Conservation (phyloP, 495 filamentous ascomycete genomes). For the Glutinoglossum americanum region DNA sequence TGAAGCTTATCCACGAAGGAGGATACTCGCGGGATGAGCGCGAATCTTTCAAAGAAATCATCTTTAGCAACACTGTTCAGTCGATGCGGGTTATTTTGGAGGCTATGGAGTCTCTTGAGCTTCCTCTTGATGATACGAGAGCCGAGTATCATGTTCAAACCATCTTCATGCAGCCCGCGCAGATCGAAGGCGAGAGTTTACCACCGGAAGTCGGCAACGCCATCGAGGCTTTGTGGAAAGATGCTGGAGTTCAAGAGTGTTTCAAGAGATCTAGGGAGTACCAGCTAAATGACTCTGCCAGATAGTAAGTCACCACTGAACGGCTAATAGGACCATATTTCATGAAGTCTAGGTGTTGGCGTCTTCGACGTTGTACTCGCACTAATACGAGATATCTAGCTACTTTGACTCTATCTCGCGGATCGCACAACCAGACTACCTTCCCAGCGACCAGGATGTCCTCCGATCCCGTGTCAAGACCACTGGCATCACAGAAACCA, state of each 20-base stretch:
- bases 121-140: slow-evolving; percentile 67
- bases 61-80: slow-evolving; percentile 94
- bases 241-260: slow-evolving; percentile 85
- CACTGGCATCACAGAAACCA: slow-evolving; percentile 96
- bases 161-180: slow-evolving; percentile 85
- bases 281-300: slow-evolving; percentile 90
- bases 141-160: slow-evolving; percentile 90
- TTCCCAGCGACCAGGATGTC: slow-evolving; percentile 94
- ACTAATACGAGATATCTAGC: slow-evolving; percentile 28
- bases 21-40: slow-evolving; percentile 61
- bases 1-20: slow-evolving; percentile 78
- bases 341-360: neutral
- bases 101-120: slow-evolving; percentile 84
- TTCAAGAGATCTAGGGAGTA: slow-evolving; percentile 92
- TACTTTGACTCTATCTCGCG: slow-evolving; percentile 94
- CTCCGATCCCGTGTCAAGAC: slow-evolving; percentile 96
- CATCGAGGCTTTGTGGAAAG: slow-evolving; percentile 83
- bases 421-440: slow-evolving; percentile 79
- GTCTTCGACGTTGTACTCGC: neutral
- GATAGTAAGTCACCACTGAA: slow-evolving; percentile 53
- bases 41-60: slow-evolving; percentile 84
- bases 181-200: slow-evolving; percentile 87
- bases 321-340: neutral
- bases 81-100: slow-evolving; percentile 92
- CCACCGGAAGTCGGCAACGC: slow-evolving; percentile 87